A percentile compares a stretch with the other conserved stretches of the same genome.
phyloP scores from a whole-genome alignment of 768 basidiomycete species.

The Clathrus columnatus region DNA sequence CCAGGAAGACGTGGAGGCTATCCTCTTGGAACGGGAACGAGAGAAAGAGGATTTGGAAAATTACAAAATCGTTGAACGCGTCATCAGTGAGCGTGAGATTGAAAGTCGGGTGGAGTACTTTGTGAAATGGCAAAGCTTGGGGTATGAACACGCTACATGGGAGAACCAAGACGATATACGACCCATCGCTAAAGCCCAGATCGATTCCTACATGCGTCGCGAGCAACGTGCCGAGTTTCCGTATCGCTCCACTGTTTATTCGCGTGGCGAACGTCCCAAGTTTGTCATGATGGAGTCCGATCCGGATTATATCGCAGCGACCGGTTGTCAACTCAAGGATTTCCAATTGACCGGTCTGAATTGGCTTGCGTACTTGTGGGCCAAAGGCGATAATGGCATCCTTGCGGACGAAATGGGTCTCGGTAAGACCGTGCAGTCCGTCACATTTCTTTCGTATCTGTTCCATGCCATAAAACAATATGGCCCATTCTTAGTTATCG shows the following conservation, averaged over 20 bases:
- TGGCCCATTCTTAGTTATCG: conserved; percentile 95
- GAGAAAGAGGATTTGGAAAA: conserved; percentile 86
- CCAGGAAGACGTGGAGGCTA: conserved; percentile 82
- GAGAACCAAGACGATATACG: conserved; percentile 76
- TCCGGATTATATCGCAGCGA: conserved; percentile 71
- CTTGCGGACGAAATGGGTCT: conserved; percentile 99
- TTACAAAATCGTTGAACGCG: conserved; percentile 85
- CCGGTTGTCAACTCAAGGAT: conserved; percentile 87
- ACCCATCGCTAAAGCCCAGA: conserved; percentile 64
- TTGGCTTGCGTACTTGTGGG: conserved; percentile 98
- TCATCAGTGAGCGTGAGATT: conserved; percentile 70
- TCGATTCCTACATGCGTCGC: conserved; percentile 70
- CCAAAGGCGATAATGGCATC: conserved; percentile 90
- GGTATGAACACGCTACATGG: conserved; percentile 96
- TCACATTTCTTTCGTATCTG: conserved; percentile 88
- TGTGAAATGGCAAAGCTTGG: conserved; percentile 93
- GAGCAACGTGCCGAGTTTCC: conserved; percentile 78
- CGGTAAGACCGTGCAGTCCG: conserved; percentile 98
- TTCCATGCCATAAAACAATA: conserved; percentile 89
- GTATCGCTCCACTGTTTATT: conserved; percentile 68
- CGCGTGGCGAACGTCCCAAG: conserved; percentile 56
- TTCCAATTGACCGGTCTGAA: conserved; percentile 98
- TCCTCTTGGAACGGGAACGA: conserved; percentile 85
- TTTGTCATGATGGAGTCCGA: conserved; percentile 83
- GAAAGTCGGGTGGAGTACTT: conserved; percentile 70